Percentiles rank a stretch among this genome's conserved stretches.
These are phyloP conservation scores for Sarcomyxa edulis DNA, from an alignment of 768 basidiomycete genomes.

Conservation along the genomic window DNA sequence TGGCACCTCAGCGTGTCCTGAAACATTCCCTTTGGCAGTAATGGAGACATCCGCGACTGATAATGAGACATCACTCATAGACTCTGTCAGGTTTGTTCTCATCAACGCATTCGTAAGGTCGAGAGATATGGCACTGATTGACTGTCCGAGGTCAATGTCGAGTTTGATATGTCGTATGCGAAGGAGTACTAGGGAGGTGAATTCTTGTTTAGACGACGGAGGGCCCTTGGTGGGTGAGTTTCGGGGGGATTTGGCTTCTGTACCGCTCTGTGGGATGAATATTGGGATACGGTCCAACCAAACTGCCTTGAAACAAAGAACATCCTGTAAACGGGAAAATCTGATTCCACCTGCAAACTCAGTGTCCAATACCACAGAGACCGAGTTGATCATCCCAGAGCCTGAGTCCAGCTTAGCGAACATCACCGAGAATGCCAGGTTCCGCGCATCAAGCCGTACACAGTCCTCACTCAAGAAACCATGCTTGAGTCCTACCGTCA, in stretches of 20 bases:
- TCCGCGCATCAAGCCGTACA: constrained; percentile 72
- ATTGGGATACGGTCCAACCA: constrained; percentile 88
- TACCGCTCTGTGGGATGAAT: constrained; percentile 40
- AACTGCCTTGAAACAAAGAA: constrained; percentile 92
- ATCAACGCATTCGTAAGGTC: constrained; percentile 59
- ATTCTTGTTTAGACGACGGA: constrained; percentile 27
- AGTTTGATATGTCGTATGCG: constrained; percentile 71
- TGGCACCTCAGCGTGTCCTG: constrained; percentile 62
- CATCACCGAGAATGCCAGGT: constrained; percentile 73
- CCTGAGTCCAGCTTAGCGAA: constrained; percentile 49
- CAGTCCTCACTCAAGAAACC: constrained; percentile 83
- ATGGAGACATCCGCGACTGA: constrained; percentile 61
- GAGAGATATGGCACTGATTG: constrained; percentile 69
- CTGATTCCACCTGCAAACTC: constrained; percentile 75
- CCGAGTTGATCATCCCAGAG: constrained; percentile 35
- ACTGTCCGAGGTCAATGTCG: constrained; percentile 80
- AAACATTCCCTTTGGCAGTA: constrained; percentile 66
- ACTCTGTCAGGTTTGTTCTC: constrained; percentile 60
- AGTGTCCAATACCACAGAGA: constrained; percentile 81
- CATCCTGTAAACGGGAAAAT: constrained; percentile 85
- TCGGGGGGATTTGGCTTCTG: constrained; percentile 17
- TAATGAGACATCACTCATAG: constrained; percentile 56
- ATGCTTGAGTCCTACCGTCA: constrained; percentile 78
- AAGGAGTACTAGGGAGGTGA: constrained; percentile 61
- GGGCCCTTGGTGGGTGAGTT: constrained; percentile 13